phyloP scores from a whole-genome alignment of 257 asterid species.

The Coffea canephora region DNA sequence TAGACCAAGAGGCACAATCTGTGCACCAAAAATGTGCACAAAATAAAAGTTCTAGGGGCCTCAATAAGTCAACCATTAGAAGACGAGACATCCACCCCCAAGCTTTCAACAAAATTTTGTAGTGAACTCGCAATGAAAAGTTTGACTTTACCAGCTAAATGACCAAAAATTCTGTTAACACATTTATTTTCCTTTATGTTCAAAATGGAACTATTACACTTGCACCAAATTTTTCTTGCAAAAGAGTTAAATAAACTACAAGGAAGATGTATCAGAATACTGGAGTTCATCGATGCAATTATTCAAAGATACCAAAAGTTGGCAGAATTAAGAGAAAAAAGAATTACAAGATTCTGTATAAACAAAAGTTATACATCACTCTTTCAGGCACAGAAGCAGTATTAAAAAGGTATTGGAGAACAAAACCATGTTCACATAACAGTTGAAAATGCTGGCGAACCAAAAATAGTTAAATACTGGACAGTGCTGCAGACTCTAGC shows the following conservation, averaged over 20 bases:
- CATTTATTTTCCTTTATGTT: not conserved
- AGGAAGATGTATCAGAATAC: not conserved
- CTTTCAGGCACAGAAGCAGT: not conserved
- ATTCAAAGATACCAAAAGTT: not conserved
- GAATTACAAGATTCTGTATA: not conserved
- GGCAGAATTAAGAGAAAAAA: not conserved
- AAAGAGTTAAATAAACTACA: not conserved
- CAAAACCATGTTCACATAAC: not conserved
- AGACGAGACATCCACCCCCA: not conserved
- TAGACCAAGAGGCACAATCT: not conserved
- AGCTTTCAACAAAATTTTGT: not conserved
- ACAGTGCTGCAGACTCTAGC: not conserved
- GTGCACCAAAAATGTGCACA: not conserved
- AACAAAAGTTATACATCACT: not conserved
- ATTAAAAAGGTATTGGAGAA: not conserved
- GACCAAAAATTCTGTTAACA: not conserved
- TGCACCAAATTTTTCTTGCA: not conserved
- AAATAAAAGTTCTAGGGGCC: not conserved
- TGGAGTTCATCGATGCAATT: not conserved
- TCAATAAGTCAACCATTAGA: not conserved
- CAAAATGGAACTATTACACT: not conserved
- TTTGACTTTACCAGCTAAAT: no score
- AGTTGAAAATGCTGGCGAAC: not conserved
- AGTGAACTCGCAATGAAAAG: not conserved
- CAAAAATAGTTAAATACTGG: not conserved